Evolutionary conservation across 2,329 filamentous ascomycete genomes (phyloP).

Genomic region (Zymoseptoria pseudotritici): DNA sequence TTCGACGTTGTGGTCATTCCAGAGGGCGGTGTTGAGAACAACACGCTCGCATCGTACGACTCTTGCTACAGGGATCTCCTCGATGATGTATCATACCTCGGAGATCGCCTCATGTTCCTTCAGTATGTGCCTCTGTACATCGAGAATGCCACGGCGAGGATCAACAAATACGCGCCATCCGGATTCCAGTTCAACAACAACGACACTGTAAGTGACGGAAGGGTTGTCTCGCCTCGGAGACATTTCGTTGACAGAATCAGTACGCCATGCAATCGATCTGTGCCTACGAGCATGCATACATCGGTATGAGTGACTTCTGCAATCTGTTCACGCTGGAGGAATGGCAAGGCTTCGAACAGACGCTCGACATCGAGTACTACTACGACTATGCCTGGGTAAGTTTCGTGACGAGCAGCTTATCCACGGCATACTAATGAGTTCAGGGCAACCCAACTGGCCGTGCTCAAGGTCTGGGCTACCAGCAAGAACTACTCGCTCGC

Average conservation of each 20-base stretch:
- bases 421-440: not conserved
- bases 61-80: conserved; percentile 40
- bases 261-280: conserved; percentile 45
- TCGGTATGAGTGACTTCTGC: conserved; percentile 47
- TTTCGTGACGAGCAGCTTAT: not conserved
- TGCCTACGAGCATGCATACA: conserved; percentile 46
- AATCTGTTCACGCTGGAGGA: conserved; percentile 48
- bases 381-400: conserved; percentile 29
- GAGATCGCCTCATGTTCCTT: conserved; percentile 36
- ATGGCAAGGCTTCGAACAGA: conserved; percentile 49
- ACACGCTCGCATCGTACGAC: conserved; percentile 47
- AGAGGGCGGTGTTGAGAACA: conserved; percentile 45
- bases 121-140: conserved; percentile 44
- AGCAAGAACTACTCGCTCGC: conserved; percentile 46
- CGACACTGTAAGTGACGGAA: conserved; percentile 19
- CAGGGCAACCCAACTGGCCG: conserved; percentile 43
- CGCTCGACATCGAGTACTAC: conserved; percentile 47
- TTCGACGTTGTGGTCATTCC: conserved; percentile 46
- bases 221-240: not conserved
- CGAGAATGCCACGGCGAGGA: conserved; percentile 36
- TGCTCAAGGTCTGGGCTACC: conserved; percentile 47
- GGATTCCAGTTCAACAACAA: conserved; percentile 44
- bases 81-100: conserved; percentile 30
- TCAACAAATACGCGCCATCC: conserved; percentile 41
- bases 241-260: not conserved